A percentile compares a stretch with the other conserved stretches of the same genome.
These are phyloP conservation scores for Rhodomyrtus psidioides DNA, from an alignment of 441 rosid genomes.

Conservation along the genomic window DNA sequence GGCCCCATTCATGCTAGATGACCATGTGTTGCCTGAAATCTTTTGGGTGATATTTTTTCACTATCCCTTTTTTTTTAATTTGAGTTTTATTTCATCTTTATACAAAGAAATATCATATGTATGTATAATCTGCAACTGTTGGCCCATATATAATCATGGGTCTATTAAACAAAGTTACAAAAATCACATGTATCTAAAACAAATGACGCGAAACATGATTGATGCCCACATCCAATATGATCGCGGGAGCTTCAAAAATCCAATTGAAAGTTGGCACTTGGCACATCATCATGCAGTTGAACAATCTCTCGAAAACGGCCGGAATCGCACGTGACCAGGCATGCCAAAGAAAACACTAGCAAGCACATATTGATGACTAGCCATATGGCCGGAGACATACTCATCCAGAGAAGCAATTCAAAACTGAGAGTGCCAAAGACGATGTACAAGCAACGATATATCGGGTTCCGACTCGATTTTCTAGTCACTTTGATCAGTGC, in stretches of 20 bases:
- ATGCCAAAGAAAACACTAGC: background rate
- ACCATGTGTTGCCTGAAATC: too few relatives aligned
- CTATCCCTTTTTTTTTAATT: too few relatives aligned
- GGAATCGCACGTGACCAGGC: background rate
- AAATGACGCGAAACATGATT: too few relatives aligned
- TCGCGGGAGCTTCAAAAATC: background rate
- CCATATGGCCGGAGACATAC: background rate
- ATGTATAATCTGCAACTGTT: too few relatives aligned
- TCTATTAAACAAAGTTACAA: too few relatives aligned
- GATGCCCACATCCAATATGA: too few relatives aligned
- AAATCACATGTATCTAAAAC: too few relatives aligned
- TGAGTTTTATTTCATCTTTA: too few relatives aligned
- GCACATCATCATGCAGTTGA: background rate
- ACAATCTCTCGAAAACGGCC: rapidly evolving
- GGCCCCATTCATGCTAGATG: too few relatives aligned
- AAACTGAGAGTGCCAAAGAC: background rate
- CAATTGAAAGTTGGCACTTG: rapidly evolving
- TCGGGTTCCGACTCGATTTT: background rate
- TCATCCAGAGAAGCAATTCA: background rate
- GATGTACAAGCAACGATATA: background rate
- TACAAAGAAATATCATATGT: too few relatives aligned
- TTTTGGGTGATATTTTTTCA: too few relatives aligned
- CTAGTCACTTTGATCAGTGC: background rate
- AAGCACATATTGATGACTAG: background rate
- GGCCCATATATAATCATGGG: too few relatives aligned